Evolutionary conservation across 164 flowering plant species (phyloP), one percentile per base, ranked within the genome.

Genomic region (Vitis riparia): DNA sequence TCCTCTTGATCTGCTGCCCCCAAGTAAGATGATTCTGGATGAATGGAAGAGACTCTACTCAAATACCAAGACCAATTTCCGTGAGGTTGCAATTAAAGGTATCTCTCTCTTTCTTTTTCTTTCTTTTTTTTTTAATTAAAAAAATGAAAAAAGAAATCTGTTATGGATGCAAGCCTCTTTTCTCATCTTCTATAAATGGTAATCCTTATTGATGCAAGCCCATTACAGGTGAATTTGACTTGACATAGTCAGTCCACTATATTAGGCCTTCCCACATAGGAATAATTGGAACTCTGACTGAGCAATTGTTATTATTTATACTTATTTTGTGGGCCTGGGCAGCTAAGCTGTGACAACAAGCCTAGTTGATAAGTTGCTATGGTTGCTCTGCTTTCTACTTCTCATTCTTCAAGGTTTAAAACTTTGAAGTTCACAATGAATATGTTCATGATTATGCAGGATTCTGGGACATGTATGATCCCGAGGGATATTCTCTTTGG

Each of bases 381-480:
- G 53, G 11, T 7, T 32, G 1, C 44, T 32, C 44, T 32, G 44
- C 0, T 32, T 61, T 32, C 32, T 12, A 9, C 50, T 17, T 48
- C 44, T 32, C 44, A 32, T 32, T 32, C 44, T 32, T 32, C 44
- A 32, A 32, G 5, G 44, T 32, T 32, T 32, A 32, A 32, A 32
- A 32, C 44, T 2, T 32, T 32, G 44, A 32, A 32, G 6, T 32
- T 32, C 44, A 32, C 44, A 3, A 32, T 32, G 44, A 32, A 32
- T 32, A 32, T 7, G 44, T 7, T 32, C 44, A 32, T 32, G 44
- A 7, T 57, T 10, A 11, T 63, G 75, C 85, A 95, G 99, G 99
- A 17, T 95, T 95, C 62, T 95, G 99, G 99, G 99, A 95, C 78
- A 92, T 95, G 99, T 93, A 84, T 66, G 99, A 95, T 74, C 92